Evolutionary conservation across 2,329 filamentous ascomycete species (phyloP).

Genomic region (Epichloe scottii): DNA sequence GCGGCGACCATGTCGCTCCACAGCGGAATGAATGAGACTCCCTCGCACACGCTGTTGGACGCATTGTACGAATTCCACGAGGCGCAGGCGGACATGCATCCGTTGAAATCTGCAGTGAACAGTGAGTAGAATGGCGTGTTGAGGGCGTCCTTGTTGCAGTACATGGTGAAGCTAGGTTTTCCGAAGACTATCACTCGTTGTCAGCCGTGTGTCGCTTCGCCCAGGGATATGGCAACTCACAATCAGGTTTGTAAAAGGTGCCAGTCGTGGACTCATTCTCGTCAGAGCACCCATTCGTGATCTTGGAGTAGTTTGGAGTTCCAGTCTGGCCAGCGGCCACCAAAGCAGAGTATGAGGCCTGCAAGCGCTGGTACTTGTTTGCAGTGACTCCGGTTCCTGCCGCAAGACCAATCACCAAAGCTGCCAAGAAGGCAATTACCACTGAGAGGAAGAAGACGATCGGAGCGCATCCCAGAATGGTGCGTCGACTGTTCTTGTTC

Average conservation of each 20-base stretch:
- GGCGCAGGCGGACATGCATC: slow-evolving; percentile 36
- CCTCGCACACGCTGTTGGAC: slow-evolving; percentile 5
- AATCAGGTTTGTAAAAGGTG: background rate
- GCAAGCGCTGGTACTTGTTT: slow-evolving; percentile 14
- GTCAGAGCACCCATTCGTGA: slow-evolving; percentile 29
- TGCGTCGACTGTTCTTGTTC: background rate
- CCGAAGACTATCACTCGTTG: slow-evolving; percentile 20
- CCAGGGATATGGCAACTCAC: background rate
- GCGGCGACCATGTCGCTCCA: slow-evolving; percentile 5
- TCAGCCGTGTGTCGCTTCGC: background rate
- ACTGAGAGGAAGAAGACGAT: slow-evolving; percentile 28
- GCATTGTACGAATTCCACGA: slow-evolving; percentile 16
- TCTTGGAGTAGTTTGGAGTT: slow-evolving; percentile 2
- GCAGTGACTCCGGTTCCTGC: slow-evolving; percentile 30
- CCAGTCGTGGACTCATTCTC: slow-evolving; percentile 22
- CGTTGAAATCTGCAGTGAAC: slow-evolving; percentile 29
- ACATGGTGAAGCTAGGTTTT: slow-evolving; percentile 25
- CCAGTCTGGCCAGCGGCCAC: background rate
- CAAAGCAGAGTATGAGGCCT: slow-evolving; percentile 13
- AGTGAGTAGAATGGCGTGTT: slow-evolving; percentile 25
- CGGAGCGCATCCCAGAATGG: slow-evolving; percentile 16
- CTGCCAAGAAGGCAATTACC: slow-evolving; percentile 27
- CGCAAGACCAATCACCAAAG: slow-evolving; percentile 30
- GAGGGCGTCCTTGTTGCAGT: slow-evolving; percentile 30
- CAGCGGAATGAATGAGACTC: slow-evolving; percentile 9